A percentile compares a stretch with the other conserved stretches of the same genome.
Conservation (phyloP, 768 basidiomycete species). For the Kwoniella europaea region DNA sequence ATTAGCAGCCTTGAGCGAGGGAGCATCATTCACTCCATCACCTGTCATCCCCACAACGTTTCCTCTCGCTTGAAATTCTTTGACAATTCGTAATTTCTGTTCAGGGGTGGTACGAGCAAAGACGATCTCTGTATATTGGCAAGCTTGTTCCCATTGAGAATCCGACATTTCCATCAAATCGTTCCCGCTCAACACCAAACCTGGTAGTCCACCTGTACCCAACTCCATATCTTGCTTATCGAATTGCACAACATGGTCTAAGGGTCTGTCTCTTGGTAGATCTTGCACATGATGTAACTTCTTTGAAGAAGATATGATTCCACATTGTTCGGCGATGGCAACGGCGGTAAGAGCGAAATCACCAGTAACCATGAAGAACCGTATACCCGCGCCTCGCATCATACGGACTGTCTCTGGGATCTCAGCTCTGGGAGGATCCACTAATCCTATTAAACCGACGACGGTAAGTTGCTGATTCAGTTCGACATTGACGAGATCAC, state of each 20-base stretch:
- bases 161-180: slow-evolving; percentile 58
- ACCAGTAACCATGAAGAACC: slow-evolving; percentile 71
- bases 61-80: slow-evolving; percentile 64
- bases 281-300: slow-evolving; percentile 60
- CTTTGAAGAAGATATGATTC: slow-evolving; percentile 62
- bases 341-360: slow-evolving; percentile 65
- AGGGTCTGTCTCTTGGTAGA: slow-evolving; percentile 53
- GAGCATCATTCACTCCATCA: slow-evolving; percentile 63
- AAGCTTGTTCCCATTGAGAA: slow-evolving; percentile 56
- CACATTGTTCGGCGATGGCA: slow-evolving; percentile 70
- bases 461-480: slow-evolving; percentile 63
- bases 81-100: slow-evolving; percentile 71
- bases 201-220: slow-evolving; percentile 55
- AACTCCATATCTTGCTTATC: slow-evolving; percentile 53
- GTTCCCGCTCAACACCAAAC: slow-evolving; percentile 50
- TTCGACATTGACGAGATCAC: slow-evolving; percentile 60
- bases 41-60: slow-evolving; percentile 70
- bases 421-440: slow-evolving; percentile 68
- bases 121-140: slow-evolving; percentile 61
- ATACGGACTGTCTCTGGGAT: slow-evolving; percentile 60
- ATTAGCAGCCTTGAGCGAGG: slow-evolving; percentile 62
- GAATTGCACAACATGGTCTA: slow-evolving; percentile 52
- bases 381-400: slow-evolving; percentile 65
- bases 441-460: slow-evolving; percentile 67
- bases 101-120: slow-evolving; percentile 70